Conservation (phyloP, 1,139 yeast genomes). For the Kluyveromyces marxianus region DNA sequence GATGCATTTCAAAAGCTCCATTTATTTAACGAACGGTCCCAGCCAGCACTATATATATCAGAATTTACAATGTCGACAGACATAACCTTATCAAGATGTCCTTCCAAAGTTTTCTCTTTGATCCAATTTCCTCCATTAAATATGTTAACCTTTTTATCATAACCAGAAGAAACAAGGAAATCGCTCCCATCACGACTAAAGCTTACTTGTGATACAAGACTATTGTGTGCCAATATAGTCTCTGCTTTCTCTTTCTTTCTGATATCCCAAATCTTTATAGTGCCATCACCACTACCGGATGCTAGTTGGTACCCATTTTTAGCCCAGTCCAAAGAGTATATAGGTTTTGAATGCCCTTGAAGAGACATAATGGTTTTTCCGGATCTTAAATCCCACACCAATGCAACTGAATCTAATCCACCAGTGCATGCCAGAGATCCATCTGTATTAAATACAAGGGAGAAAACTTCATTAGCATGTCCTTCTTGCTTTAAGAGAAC, state of each 20-base stretch:
- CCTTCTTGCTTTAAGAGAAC: slow-evolving; percentile 69
- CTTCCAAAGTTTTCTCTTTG: slow-evolving; percentile 45
- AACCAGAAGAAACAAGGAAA: slow-evolving; percentile 54
- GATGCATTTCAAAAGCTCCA: slow-evolving; percentile 36
- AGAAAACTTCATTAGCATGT: slow-evolving; percentile 66
- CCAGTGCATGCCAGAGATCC: slow-evolving; percentile 74
- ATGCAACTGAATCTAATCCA: slow-evolving; percentile 68
- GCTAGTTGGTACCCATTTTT: slow-evolving; percentile 70
- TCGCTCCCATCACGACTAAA: slow-evolving; percentile 45
- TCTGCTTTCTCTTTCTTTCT: slow-evolving; percentile 40
- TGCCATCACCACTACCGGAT: slow-evolving; percentile 79
- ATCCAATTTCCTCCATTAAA: slow-evolving; percentile 77
- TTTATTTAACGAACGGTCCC: slow-evolving; percentile 72
- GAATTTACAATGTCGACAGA: slow-evolving; percentile 48
- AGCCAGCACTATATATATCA: slow-evolving; percentile 58
- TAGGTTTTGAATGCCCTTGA: slow-evolving; percentile 63
- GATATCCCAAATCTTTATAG: slow-evolving; percentile 81
- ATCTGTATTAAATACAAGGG: slow-evolving; percentile 62
- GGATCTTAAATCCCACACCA: slow-evolving; percentile 81
- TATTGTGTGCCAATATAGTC: slow-evolving; percentile 71
- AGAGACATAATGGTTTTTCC: slow-evolving; percentile 60
- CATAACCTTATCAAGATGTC: slow-evolving; percentile 68
- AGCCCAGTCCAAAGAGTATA: slow-evolving; percentile 69
- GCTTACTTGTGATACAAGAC: slow-evolving; percentile 59
- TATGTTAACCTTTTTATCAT: slow-evolving; percentile 57